Evolutionary conservation across 2,329 filamentous ascomycete genomes (phyloP), one percentile per base, ranked within the genome.

Genomic region (Epichloe amarillans): DNA sequence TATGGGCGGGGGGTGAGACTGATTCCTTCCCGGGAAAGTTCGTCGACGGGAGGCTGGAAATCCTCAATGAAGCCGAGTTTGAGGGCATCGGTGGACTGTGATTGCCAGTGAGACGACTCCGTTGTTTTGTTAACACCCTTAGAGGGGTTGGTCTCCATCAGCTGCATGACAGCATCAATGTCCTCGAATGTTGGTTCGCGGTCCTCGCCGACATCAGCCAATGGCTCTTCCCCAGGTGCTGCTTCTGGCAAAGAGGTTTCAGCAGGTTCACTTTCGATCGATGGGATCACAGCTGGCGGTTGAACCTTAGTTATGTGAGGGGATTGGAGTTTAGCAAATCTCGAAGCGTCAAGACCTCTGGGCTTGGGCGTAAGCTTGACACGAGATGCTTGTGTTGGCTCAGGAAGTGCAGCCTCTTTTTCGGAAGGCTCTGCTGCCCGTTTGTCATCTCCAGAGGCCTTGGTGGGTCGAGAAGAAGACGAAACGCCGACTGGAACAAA

Each of bases 101-200:
- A 48, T 43, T 60, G 57, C 72, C 74, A 77, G 38, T 66, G 64
- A 5, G 73, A 66, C 17, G 71, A 65, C 44, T 74, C 70, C 14
- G 72, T 64, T 7, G 69, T 70, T 60, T 82, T 83, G 61, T 88
- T 86, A 53, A 88, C 79, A 12, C 86, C 86, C 64, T 85, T 79
- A 48, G 84, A 82, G 2, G 84, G 85, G 56, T 88, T 81, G 46
- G 75, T 79, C 52, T 83, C 77, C 59, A 96, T 77, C 53, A 93
- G 84, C 56, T 84, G 80, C 88, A 97, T 95, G 49, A 96, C 82
- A 43, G 85, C 88, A 69, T 96, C 90, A 60, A 96, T 90, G 62
- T 96, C 89, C 57, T 91, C 84, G 58, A 87, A 87, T 0, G 83
- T 79, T 6, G 71, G 73, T 54, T 73, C 72, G 19, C 60, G 60